Evolutionary conservation across 176 grass and related monocot species (phyloP).

Genomic region (Cenchrus fungigraminus): DNA sequence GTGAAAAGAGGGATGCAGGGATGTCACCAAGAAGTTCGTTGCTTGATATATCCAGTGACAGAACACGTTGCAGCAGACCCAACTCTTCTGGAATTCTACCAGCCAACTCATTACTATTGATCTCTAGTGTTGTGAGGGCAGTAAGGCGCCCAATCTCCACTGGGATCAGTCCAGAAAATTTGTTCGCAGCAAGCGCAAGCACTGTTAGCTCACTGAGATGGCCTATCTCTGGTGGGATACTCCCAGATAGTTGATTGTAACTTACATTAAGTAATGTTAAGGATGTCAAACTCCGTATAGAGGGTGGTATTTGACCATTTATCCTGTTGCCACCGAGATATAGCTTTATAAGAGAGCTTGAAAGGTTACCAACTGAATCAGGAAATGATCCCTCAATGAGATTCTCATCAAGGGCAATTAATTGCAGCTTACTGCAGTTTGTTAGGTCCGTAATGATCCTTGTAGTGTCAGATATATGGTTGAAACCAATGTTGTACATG

Average conservation of each 20-base stretch:
- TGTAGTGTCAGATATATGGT: background rate
- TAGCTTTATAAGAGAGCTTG: background rate
- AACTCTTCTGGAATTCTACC: background rate
- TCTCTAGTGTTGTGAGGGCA: background rate
- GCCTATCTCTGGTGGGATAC: background rate
- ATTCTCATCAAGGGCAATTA: conserved; percentile 49
- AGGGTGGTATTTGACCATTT: background rate
- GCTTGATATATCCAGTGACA: background rate
- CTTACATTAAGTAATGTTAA: background rate
- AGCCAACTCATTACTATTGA: background rate
- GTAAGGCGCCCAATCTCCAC: background rate
- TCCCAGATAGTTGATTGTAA: background rate
- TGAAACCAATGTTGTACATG: background rate
- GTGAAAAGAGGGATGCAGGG: background rate
- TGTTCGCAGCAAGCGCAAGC: background rate
- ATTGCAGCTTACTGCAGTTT: conserved; percentile 49
- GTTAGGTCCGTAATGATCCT: conserved; percentile 8
- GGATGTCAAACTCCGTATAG: background rate
- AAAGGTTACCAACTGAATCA: too few relatives aligned
- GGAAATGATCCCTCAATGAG: conserved; percentile 9
- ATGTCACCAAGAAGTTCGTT: background rate
- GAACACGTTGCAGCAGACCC: background rate
- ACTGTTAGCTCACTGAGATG: background rate
- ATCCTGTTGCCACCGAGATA: background rate
- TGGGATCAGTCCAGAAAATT: background rate